Evolutionary conservation across 306 rosid species (phyloP).

Genomic region (Gastrolobium villosum): DNA sequence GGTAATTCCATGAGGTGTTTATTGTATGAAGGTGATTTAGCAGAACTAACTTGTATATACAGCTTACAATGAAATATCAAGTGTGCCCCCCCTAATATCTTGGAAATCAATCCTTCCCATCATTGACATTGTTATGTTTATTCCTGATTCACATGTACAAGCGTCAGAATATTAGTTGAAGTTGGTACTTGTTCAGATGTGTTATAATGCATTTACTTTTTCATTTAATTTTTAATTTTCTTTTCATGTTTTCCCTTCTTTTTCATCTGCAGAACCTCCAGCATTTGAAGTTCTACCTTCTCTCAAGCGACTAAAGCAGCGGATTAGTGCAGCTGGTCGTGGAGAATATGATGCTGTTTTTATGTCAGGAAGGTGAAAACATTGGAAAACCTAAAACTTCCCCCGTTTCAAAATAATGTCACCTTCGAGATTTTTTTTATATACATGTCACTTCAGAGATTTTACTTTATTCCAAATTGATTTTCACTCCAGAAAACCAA

Average conservation of each 20-base stretch:
- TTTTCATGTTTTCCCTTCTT: constrained; percentile 7
- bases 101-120: constrained; percentile 42
- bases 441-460: too few species aligned
- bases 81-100: constrained; percentile 30
- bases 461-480: too few species aligned
- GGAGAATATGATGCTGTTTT: constrained; percentile 90
- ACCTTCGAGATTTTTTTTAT: too few species aligned
- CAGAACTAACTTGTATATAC: constrained; percentile 4
- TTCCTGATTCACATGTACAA: constrained; percentile 35
- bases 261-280: constrained; percentile 74
- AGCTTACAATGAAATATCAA: constrained; percentile 25
- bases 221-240: constrained; percentile 22
- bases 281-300: constrained; percentile 98
- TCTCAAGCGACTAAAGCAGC: constrained; percentile 88
- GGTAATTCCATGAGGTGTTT: constrained; percentile 6
- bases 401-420: too few species aligned
- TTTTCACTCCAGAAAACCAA: too few species aligned
- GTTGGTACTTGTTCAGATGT: constrained; percentile 18
- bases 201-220: constrained; percentile 21
- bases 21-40: constrained; percentile 10
- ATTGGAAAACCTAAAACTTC: constrained; percentile 10
- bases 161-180: constrained; percentile 16
- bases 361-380: constrained; percentile 94
- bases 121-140: constrained; percentile 34
- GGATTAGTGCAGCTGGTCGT: constrained; percentile 81